A percentile compares a stretch with the other conserved stretches of the same genome.
These are phyloP conservation scores for Smittium mucronatum DNA, from an alignment of 371 early-diverging fungal genomes.

Conservation along the genomic window DNA sequence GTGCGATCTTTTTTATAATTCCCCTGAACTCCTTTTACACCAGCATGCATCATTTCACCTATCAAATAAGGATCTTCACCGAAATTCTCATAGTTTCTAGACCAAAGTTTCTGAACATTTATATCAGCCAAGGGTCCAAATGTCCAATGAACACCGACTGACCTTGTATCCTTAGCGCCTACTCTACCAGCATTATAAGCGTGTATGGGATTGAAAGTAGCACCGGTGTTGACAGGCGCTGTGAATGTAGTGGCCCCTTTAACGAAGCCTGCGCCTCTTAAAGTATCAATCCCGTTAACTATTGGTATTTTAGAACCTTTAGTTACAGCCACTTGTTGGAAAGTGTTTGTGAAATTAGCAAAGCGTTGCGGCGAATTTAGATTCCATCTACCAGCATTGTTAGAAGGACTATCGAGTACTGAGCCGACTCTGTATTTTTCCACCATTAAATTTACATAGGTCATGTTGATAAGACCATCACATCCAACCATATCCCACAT, in stretches of 20 bases:
- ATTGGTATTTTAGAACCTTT: slow-evolving; percentile 33
- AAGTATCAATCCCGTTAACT: slow-evolving; percentile 44
- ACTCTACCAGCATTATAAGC: slow-evolving; percentile 38
- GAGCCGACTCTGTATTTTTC: slow-evolving; percentile 28
- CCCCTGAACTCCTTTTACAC: slow-evolving; percentile 49
- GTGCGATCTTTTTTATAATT: slow-evolving; percentile 41
- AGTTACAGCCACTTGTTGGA: slow-evolving; percentile 34
- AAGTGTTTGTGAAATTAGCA: slow-evolving; percentile 32
- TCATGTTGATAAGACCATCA: slow-evolving; percentile 33
- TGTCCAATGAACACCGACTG: slow-evolving; percentile 42
- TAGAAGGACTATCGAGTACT: slow-evolving; percentile 18
- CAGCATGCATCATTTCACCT: slow-evolving; percentile 38
- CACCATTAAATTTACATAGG: slow-evolving; percentile 32
- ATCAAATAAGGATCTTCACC: slow-evolving; percentile 47
- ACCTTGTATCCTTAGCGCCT: slow-evolving; percentile 40
- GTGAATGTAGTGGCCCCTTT: slow-evolving; percentile 42
- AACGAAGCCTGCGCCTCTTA: slow-evolving; percentile 53
- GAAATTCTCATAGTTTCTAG: slow-evolving; percentile 47
- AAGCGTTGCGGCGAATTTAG: slow-evolving; percentile 33
- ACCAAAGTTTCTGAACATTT: slow-evolving; percentile 52
- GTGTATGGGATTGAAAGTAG: slow-evolving; percentile 36
- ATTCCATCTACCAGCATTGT: slow-evolving; percentile 32
- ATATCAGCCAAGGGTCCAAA: slow-evolving; percentile 54
- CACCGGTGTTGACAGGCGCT: slow-evolving; percentile 37
- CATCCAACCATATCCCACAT: slow-evolving; percentile 26